Conservation (phyloP, 2,329 filamentous ascomycete species). For the Sporothrix mexicana region DNA sequence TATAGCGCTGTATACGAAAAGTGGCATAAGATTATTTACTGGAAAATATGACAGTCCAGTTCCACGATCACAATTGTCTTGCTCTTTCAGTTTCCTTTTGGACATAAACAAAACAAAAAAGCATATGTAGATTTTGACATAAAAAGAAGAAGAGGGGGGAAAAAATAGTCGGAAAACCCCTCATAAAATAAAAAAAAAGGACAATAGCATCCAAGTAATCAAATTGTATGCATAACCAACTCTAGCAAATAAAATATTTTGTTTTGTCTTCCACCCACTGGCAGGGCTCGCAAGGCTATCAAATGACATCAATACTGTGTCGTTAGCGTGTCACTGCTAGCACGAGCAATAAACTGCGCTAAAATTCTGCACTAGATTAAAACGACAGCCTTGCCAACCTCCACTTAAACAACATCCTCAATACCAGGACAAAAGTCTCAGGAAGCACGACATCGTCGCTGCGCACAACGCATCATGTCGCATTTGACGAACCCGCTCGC, state of each 20-base stretch:
- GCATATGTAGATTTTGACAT: too few relatives aligned
- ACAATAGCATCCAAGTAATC: too few relatives aligned
- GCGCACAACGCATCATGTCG: conserved; percentile 51
- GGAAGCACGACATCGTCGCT: not conserved
- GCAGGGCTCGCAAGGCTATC: not conserved
- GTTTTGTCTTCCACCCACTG: not conserved
- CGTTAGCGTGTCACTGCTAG: not conserved
- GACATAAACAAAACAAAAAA: too few relatives aligned
- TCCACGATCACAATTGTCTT: not conserved
- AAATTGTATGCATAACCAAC: too few relatives aligned
- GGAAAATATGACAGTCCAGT: too few relatives aligned
- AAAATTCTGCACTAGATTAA: not conserved
- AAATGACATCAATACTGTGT: not conserved
- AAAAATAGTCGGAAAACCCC: too few relatives aligned
- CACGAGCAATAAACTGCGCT: not conserved
- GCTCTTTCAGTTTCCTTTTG: not conserved
- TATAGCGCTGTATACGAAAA: too few relatives aligned
- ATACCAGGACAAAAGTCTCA: not conserved
- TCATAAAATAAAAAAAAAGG: too few relatives aligned
- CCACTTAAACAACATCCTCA: not conserved
- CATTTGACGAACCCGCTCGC: conserved; percentile 74
- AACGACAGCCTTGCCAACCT: conserved; percentile 20
- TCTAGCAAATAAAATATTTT: too few relatives aligned
- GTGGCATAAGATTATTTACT: too few relatives aligned
- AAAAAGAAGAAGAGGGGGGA: too few relatives aligned